phyloP scores from a whole-genome alignment of 495 filamentous ascomycete species.

The Aspergillus saccharolyticus region DNA sequence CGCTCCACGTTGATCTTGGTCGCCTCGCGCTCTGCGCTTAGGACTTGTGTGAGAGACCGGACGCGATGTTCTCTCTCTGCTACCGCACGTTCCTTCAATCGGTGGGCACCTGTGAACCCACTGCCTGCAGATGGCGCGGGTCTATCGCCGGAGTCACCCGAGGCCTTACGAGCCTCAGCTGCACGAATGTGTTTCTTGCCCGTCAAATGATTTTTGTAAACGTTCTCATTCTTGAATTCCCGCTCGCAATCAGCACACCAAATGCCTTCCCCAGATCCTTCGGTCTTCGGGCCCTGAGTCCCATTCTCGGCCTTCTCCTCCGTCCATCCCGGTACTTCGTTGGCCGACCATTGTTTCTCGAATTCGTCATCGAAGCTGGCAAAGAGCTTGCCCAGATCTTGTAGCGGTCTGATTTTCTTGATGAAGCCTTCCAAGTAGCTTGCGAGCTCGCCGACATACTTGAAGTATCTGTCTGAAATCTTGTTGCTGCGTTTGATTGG shows the following conservation, averaged over 20 bases:
- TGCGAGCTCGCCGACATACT: constrained; percentile 74
- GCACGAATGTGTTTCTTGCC: constrained; percentile 90
- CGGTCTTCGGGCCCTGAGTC: constrained; percentile 41
- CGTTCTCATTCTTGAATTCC: constrained; percentile 92
- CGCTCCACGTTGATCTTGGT: constrained; percentile 91
- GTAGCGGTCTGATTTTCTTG: constrained; percentile 70
- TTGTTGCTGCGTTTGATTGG: constrained; percentile 74
- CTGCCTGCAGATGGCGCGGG: constrained; percentile 18
- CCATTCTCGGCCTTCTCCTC: constrained; percentile 46
- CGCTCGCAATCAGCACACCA: constrained; percentile 91
- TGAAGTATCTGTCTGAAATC: constrained; percentile 84
- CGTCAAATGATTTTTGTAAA: constrained; percentile 81
- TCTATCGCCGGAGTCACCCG: constrained; percentile 26
- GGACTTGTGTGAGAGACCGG: constrained; percentile 65
- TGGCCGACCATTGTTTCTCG: constrained; percentile 71
- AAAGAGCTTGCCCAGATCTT: constrained; percentile 77
- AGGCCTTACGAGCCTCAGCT: constrained; percentile 54
- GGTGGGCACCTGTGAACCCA: constrained; percentile 38
- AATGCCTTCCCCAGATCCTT: constrained; percentile 63
- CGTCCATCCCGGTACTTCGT: constrained; percentile 77
- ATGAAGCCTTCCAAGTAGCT: constrained; percentile 84
- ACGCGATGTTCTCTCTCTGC: constrained; percentile 85
- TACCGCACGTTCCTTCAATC: constrained; percentile 83
- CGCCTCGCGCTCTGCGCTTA: constrained; percentile 74
- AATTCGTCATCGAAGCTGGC: constrained; percentile 73